Base-by-base conservation (phyloP, 805 yeast genomes). In the Metschnikowia amazonensis region DNA sequence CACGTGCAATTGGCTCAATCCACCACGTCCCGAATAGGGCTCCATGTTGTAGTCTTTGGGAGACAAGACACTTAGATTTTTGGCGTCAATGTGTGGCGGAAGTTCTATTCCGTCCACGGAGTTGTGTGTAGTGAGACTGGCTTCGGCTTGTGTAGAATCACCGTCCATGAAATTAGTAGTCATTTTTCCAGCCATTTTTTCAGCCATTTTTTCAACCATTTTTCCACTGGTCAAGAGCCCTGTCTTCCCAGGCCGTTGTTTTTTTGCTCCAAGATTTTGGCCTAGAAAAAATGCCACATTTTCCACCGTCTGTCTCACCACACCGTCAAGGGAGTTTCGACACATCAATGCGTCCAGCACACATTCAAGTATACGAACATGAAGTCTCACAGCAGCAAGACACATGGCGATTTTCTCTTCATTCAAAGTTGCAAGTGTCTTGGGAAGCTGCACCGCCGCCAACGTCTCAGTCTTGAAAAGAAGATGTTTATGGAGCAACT, bases 1-100 rank as follows among this genome's bases (percentile, higher is more conserved):
- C 17, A 46, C 36, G 21, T 46, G 48, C n/a, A 50, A 16, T 1
- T 33, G 37, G 23, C 40, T 42, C 24, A 43, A 44, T 5, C 33
- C 20, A 2, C 35, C 23, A 10, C 36, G 33, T 11, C 30, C 31
- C 18, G 25, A 31, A 3, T 24, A 28, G 1, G 49, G 32, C 2
- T 30, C 23, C 27, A 29, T 36, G 2, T 23, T 14, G 7, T 21
- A 27, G 17, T 34, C 32, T 16, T 44, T 33, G 18, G 38, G 17
- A 3, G 42, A 30, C 16, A 55, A 29, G n/a, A 48, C 57, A 1
- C 60, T 50, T 7, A 71, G 51, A 21, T 60, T 62, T 13, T 48
- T 57, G 2, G 69, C 69, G 48, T 71, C 62, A 13, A 71, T 65
- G 36, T 61, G 58, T 3, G 69, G 62, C 1, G 76, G 76, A 18